phyloP scores from a whole-genome alignment of 768 basidiomycete genomes.

The Lactarius sp. region DNA sequence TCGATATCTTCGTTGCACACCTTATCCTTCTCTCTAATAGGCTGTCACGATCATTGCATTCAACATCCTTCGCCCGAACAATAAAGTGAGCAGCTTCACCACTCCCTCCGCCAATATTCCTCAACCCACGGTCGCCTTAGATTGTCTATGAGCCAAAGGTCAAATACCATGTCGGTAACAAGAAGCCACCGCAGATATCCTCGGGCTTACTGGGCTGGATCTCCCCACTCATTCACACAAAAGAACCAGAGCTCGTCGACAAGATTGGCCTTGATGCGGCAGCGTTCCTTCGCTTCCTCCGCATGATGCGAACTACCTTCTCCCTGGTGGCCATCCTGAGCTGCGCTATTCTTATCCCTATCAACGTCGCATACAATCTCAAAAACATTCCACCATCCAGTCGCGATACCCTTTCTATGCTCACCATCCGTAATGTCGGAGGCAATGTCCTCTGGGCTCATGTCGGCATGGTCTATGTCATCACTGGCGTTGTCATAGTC shows the following conservation, averaged over 20 bases:
- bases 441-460: constrained; percentile 77
- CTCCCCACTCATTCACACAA: constrained; percentile 73
- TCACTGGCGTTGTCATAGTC: constrained; percentile 68
- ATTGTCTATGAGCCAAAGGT: constrained; percentile 91
- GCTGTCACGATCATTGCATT: constrained; percentile 67
- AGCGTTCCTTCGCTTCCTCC: constrained; percentile 85
- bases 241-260: constrained; percentile 84
- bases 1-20: constrained; percentile 9
- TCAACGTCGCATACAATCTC: constrained; percentile 84
- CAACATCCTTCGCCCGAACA: constrained; percentile 82
- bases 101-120: background rate
- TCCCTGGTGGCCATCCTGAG: constrained; percentile 54
- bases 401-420: constrained; percentile 66
- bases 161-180: constrained; percentile 79
- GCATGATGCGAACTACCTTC: constrained; percentile 77
- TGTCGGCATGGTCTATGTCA: constrained; percentile 75
- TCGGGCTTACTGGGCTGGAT: constrained; percentile 88
- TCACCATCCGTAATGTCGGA: constrained; percentile 81
- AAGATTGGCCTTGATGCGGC: constrained; percentile 92
- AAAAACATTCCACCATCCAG: constrained; percentile 46
- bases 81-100: constrained; percentile 52
- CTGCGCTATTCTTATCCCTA: constrained; percentile 74
- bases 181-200: constrained; percentile 74
- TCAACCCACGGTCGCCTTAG: constrained; percentile 35
- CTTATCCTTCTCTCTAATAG: constrained; percentile 33